Evolutionary conservation across 345 rosid species (phyloP).

Genomic region (Geranium brycei): DNA sequence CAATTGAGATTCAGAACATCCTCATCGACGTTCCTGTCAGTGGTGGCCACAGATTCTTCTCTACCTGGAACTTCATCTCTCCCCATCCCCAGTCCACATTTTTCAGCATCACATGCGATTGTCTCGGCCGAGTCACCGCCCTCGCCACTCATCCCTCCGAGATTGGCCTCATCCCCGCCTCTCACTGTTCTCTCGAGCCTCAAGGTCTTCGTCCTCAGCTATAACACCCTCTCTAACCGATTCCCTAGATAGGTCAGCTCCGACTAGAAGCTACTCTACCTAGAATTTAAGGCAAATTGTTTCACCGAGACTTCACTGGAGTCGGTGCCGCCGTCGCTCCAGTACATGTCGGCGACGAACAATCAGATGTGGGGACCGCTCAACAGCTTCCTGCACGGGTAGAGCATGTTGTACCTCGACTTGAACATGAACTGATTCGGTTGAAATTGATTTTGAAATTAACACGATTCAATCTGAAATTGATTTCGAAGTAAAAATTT

Average conservation of each 20-base stretch:
- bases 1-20: conserved; percentile 30
- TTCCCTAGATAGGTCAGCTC: conserved; percentile 29
- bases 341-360: conserved; percentile 47
- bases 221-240: conserved; percentile 21
- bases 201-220: conserved; percentile 39
- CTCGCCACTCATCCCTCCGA: conserved; percentile 54
- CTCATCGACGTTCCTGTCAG: conserved; percentile 53
- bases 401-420: conserved; percentile 50
- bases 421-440: conserved; percentile 63
- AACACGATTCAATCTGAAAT: too few relatives aligned
- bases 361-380: conserved; percentile 62
- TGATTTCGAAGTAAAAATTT: too few relatives aligned
- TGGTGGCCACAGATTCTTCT: conserved; percentile 26
- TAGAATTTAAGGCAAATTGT: conserved; percentile 44
- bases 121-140: conserved; percentile 23
- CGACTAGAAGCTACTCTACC: conserved; percentile 38
- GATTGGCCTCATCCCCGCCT: conserved; percentile 35
- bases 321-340: conserved; percentile 46
- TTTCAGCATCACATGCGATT: conserved; percentile 47
- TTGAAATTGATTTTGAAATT: too few relatives aligned
- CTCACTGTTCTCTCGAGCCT: conserved; percentile 28
- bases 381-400: conserved; percentile 27
- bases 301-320: conserved; percentile 42
- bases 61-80: conserved; percentile 47
- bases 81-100: conserved; percentile 55